Base-by-base conservation (phyloP, 345 rosid species). In the Eucalyptus guilfoylei region DNA sequence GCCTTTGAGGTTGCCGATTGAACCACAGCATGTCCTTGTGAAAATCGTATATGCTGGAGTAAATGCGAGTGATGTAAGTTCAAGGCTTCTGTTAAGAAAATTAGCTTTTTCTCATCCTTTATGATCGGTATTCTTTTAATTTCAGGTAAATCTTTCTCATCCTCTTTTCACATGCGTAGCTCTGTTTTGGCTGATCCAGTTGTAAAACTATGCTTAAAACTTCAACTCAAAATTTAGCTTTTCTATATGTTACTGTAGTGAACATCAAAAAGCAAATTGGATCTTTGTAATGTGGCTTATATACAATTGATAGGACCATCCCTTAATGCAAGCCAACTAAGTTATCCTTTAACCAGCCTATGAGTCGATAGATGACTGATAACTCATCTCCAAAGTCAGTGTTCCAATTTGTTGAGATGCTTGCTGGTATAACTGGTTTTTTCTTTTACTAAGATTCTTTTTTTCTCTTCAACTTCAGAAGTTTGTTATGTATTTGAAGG, bases 41-140 rank as follows among this genome's bases (percentile, higher is more conserved):
- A 98, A 98, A 93, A 93, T 98, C 91, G 88, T 98, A 50, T 96
- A 95, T 91, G 98, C 97, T 86, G 99, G 99, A 90, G 99, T 98
- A 88, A 98, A 98, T 92, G 99, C 99, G 28, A 98, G 99, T 92
- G 99, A 98, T 94, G 99, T 98, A 96, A 96, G 99, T 95, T 91
- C 69, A 47, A 55, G n/a, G 34, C 44, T 48, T 90, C 90, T 85
- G 81, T 48, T 88, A 83, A 91, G 88, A 80, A 55, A 14, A n/a
- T 83, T 17, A 85, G 80, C 21, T 69, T 89, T 45, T 32, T 49
- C 54, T 83, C 50, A 48, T 28, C 55, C 37, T 85, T 48, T 85
- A 37, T 76, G 83, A 76, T 11, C 21, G 15, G 5, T 40, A 11
- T 76, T 37, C 28, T 76, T 21, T 76, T 37, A 72, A 37, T 21